These are phyloP conservation scores for Podila epigama DNA, from an alignment of 192 early-diverging fungal genomes.

Conservation along the genomic window DNA sequence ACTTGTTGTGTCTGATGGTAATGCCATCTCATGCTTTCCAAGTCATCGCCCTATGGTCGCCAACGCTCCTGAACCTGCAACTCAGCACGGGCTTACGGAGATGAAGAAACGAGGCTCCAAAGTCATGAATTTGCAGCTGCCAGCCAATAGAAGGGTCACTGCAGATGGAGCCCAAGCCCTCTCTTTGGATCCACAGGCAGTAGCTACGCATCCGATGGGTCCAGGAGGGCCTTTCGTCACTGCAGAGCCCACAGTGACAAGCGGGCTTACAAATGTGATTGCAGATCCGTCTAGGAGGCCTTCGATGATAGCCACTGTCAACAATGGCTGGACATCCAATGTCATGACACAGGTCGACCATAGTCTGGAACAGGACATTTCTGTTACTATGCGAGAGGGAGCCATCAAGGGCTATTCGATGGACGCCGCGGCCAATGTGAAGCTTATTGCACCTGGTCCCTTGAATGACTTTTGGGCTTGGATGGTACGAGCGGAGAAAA, in stretches of 20 bases:
- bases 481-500: slow-evolving; percentile 56
- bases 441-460: slow-evolving; percentile 58
- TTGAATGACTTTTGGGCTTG: slow-evolving; percentile 60
- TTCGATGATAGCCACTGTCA: slow-evolving; percentile 23
- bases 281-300: slow-evolving; percentile 1
- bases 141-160: slow-evolving; percentile 27
- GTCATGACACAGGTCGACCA: slow-evolving; percentile 10
- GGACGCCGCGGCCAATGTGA: slow-evolving; percentile 64
- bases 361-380: slow-evolving; percentile 69
- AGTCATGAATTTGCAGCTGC: slow-evolving; percentile 38
- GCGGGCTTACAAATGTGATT: slow-evolving; percentile 7
- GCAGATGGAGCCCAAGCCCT: background rate
- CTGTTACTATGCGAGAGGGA: slow-evolving; percentile 80
- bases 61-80: slow-evolving; percentile 24
- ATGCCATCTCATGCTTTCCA: slow-evolving; percentile 36
- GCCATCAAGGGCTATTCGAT: slow-evolving; percentile 81
- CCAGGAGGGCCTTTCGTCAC: background rate
- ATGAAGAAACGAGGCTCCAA: slow-evolving; percentile 43
- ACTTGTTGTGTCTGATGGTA: slow-evolving; percentile 51
- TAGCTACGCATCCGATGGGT: slow-evolving; percentile 5
- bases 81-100: slow-evolving; percentile 35
- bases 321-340: slow-evolving; percentile 18
- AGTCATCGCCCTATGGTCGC: slow-evolving; percentile 29
- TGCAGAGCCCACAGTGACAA: slow-evolving; percentile 14
- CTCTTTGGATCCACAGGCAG: slow-evolving; percentile 1